Base-by-base conservation (phyloP, 345 rosid genomes). In the Geranium rotundifolium region DNA sequence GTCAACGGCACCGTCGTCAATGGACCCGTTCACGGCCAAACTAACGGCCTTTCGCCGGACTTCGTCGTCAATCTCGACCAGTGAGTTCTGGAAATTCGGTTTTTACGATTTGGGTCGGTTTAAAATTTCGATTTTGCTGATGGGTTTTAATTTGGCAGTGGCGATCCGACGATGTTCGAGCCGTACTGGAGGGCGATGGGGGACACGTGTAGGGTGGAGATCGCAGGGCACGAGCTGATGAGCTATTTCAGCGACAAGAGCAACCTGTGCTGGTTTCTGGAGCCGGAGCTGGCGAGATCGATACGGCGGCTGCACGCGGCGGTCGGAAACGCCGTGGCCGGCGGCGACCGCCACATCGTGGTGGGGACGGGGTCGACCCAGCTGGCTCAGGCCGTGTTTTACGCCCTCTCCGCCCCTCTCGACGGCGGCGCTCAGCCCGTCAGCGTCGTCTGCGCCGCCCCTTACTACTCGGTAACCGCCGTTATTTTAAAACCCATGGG, bases 361-460 rank as follows among this genome's bases (percentile, higher is more conserved):
- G 93, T 86, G 19, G 99, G 99, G 27, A 86, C 90, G 0, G 99
- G 99, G 7, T 87, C 99, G 0, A 79, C 97, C 5, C 96, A 87
- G 77, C 87, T 93, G 19, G 75, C 71, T 57, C 84, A 77, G 64
- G 99, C 99, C 0, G 83, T 82, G 54, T 75, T 93, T 8, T 89
- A 79, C 65, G 99, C 99, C 59, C 83, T 89, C 60, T 71, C 82
- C 10, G 68, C 81, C 0, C 67, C 65, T 52, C 15, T 14, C 50
- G 34, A 49, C 60, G 3, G 60, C 29, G 16, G 60, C 29, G 16
- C 79, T 27, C 67, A 81, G 19, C 91, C 96, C 49, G 68, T 82
- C 64, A 80, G 80, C 57, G 86, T 93, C n/a, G 95, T 93, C 12
- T 81, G 84, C 1, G 96, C 99, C 8, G 90, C 91, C 1, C 99